Conservation (phyloP, 2,329 filamentous ascomycete species). For the Botrytis paeoniae region DNA sequence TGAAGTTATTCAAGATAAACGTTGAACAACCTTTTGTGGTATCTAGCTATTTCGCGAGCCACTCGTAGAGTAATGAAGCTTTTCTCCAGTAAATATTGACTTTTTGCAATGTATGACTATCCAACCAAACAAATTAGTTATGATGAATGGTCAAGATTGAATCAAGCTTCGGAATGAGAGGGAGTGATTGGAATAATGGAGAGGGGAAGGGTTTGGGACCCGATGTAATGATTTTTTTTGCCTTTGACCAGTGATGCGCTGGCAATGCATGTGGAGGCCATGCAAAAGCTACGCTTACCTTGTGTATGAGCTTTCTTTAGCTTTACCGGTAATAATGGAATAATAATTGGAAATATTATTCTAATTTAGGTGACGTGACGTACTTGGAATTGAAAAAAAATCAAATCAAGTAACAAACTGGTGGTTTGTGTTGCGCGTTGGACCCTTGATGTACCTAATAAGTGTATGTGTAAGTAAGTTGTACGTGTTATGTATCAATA, state of each 20-base stretch:
- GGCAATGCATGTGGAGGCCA: conserved; percentile 35
- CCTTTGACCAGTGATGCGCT: conserved; percentile 38
- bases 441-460: background rate
- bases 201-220: conserved; percentile 30
- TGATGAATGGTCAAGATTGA: conserved; percentile 30
- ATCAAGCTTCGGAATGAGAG: conserved; percentile 23
- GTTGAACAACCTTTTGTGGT: conserved; percentile 28
- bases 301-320: conserved; percentile 24
- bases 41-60: conserved; percentile 30
- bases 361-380: conserved; percentile 27
- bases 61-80: conserved; percentile 26
- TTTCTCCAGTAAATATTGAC: conserved; percentile 31
- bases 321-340: conserved; percentile 32
- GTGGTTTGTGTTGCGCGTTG: conserved; percentile 16
- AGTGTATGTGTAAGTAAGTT: conserved; percentile 8
- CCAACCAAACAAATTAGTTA: conserved; percentile 38
- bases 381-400: conserved; percentile 15
- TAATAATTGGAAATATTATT: conserved; percentile 27
- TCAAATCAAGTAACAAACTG: background rate
- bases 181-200: conserved; percentile 30
- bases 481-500: conserved; percentile 2
- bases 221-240: conserved; percentile 30
- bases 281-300: conserved; percentile 37
- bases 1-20: conserved; percentile 27
- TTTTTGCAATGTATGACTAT: conserved; percentile 28